Percentiles rank a stretch among this genome's conserved stretches.
Conservation (phyloP, 1,139 yeast species). For the Wickerhamomyces sp. region DNA sequence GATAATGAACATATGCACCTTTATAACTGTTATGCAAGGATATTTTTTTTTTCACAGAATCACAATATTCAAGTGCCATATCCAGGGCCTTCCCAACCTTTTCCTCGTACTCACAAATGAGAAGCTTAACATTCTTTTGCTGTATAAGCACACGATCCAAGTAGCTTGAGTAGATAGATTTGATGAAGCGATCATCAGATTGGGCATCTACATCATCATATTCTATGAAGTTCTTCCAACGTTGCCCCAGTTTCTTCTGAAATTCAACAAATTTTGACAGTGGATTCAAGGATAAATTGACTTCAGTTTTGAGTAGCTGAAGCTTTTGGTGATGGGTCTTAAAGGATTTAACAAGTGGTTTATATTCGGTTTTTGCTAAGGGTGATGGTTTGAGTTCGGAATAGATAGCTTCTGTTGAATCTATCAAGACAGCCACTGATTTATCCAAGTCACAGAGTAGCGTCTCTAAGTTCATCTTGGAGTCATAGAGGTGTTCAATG, state of each 20-base stretch:
- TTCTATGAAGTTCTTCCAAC: slow-evolving; percentile 20
- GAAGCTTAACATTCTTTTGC: slow-evolving; percentile 18
- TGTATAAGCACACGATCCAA: slow-evolving; percentile 16
- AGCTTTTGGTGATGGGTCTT: slow-evolving; percentile 5
- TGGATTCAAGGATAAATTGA: slow-evolving; percentile 8
- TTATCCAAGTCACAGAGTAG: slow-evolving; percentile 2
- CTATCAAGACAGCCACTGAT: neutral
- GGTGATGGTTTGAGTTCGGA: neutral
- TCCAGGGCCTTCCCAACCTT: slow-evolving; percentile 25
- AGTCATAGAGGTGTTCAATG: slow-evolving; percentile 15
- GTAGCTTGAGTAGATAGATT: slow-evolving; percentile 27
- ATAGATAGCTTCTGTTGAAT: neutral
- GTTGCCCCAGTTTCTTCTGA: slow-evolving; percentile 9
- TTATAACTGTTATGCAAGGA: slow-evolving; percentile 27
- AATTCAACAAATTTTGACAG: slow-evolving; percentile 7
- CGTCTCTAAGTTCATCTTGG: slow-evolving; percentile 14
- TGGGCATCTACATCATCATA: slow-evolving; percentile 8
- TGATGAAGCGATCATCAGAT: slow-evolving; percentile 20
- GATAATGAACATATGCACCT: slow-evolving; percentile 28
- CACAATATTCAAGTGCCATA: slow-evolving; percentile 20
- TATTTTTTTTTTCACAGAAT: slow-evolving; percentile 21
- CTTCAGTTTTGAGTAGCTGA: slow-evolving; percentile 7
- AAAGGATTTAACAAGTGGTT: slow-evolving; percentile 11
- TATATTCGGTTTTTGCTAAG: slow-evolving; percentile 5
- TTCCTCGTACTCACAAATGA: slow-evolving; percentile 22